A percentile compares a stretch with the other conserved stretches of the same genome.
Evolutionary conservation across 2,329 filamentous ascomycete genomes (phyloP).

Genomic region (Magnaporthiopsis poae): DNA sequence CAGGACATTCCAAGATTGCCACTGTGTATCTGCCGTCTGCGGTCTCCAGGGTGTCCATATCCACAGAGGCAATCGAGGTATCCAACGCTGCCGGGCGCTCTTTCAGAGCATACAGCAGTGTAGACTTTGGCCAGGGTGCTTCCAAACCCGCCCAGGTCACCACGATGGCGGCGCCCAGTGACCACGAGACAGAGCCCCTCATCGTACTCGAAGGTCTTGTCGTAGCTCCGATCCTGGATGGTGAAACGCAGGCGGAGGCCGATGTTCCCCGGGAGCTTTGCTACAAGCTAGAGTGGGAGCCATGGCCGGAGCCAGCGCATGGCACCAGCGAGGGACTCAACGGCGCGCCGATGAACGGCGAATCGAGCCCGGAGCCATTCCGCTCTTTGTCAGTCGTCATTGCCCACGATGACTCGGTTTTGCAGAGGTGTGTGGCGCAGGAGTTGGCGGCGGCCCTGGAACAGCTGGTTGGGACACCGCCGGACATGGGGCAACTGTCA

Average conservation of each 20-base stretch:
- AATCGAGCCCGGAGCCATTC: constrained; percentile 11
- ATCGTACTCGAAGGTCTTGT: constrained; percentile 25
- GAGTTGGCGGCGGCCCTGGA: constrained; percentile 24
- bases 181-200: constrained; percentile 21
- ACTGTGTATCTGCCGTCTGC: constrained; percentile 35
- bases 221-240: constrained; percentile 32
- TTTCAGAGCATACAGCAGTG: constrained; percentile 27
- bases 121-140: constrained; percentile 18
- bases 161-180: constrained; percentile 24
- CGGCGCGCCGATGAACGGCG: constrained; percentile 5
- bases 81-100: constrained; percentile 20
- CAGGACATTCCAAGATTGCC: constrained; percentile 20
- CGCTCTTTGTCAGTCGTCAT: constrained; percentile 27
- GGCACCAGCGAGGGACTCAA: constrained; percentile 1
- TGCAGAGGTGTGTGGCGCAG: constrained; percentile 24
- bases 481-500: constrained; percentile 22
- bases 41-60: constrained; percentile 28
- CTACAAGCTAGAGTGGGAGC: constrained; percentile 38
- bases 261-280: constrained; percentile 30
- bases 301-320: constrained; percentile 18
- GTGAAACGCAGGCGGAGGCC: constrained; percentile 18
- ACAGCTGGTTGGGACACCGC: constrained; percentile 23
- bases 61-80: constrained; percentile 19
- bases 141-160: constrained; percentile 27
- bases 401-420: constrained; percentile 24